Evolutionary conservation across 2,329 filamentous ascomycete genomes (phyloP).

Genomic region (Fusarium ambrosium): DNA sequence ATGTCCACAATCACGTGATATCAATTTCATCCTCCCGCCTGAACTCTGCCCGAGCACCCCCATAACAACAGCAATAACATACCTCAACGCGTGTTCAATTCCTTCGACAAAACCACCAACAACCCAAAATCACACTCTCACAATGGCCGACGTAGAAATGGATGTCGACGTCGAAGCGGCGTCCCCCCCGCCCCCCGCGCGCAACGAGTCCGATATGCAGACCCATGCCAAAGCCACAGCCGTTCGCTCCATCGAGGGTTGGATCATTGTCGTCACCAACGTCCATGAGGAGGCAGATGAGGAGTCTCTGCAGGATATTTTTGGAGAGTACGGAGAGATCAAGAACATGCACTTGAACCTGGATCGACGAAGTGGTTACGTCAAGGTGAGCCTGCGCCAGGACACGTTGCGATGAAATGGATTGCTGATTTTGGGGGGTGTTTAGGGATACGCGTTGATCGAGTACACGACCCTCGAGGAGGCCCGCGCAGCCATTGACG

Average conservation of each 20-base stretch:
- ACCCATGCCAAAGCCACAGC: slow-evolving; percentile 82
- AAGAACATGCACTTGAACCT: slow-evolving; percentile 89
- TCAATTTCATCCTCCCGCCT: slow-evolving; percentile 18
- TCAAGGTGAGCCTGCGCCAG: slow-evolving; percentile 71
- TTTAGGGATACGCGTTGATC: slow-evolving; percentile 85
- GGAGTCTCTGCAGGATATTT: slow-evolving; percentile 84
- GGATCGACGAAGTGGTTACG: slow-evolving; percentile 85
- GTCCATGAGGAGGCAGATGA: slow-evolving; percentile 90
- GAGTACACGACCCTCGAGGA: slow-evolving; percentile 86
- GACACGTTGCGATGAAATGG: background rate
- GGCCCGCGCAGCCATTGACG: slow-evolving; percentile 84
- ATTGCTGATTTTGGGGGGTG: background rate
- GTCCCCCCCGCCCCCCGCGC: slow-evolving; percentile 55
- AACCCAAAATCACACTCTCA: background rate
- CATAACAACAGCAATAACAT: background rate
- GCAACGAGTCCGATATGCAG: slow-evolving; percentile 74
- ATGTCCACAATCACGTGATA: slow-evolving; percentile 31
- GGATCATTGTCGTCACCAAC: slow-evolving; percentile 90
- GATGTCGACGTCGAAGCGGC: slow-evolving; percentile 64
- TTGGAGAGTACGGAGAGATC: slow-evolving; percentile 87
- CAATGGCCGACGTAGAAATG: slow-evolving; percentile 71
- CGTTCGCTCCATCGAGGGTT: slow-evolving; percentile 88
- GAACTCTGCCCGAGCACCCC: slow-evolving; percentile 7
- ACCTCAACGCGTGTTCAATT: background rate
- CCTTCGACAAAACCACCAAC: background rate